Base-by-base conservation (phyloP, 352 stramenopile genomes). In the Globisporangium acanthophoron region DNA sequence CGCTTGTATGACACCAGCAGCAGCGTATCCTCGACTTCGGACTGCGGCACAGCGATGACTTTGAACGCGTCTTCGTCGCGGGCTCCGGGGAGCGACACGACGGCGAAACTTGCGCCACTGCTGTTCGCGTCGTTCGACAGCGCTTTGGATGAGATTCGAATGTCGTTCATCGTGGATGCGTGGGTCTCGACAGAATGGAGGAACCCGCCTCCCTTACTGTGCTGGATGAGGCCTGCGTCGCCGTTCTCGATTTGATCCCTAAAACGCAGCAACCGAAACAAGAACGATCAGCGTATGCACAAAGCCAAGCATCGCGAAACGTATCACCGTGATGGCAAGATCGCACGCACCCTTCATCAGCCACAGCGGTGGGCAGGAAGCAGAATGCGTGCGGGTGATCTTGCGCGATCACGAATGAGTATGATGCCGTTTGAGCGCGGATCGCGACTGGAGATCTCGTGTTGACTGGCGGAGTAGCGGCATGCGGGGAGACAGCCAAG, bases 11-110 rank as follows among this genome's bases (percentile, higher is more conserved):
- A 89, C 13, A 87, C 58, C 12, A 89, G 55, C 16, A 87, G 33
- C n/a, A 91, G 27, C 1, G 76, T 91, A 35, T 89, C 77, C 4
- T 71, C 72, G 8, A 81, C 62, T 66, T 89, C 78, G 5, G 59
- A 58, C 63, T 66, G 62, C 44, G 71, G 46, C 7, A 85, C 80
- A 7, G 58, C 43, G 7, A 88, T 52, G 41, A 89, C 68, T 47
- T 82, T 81, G 61, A 90, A 90, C 12, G 80, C 80, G 50, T 89
- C 78, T 61, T 91, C 76, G 62, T 91, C 80, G 51, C 78, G 72
- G 11, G 71, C 65, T 15, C 76, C 78, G 39, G 69, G 67, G 1
- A 87, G 62, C 4, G 74, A 66, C 15, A 80, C 69, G 9, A 87
- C 72, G 16, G 66, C 69, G 35, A 86, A 86, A 1, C 69, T 73